These are phyloP conservation scores for Metschnikowia borealis DNA, from an alignment of 805 yeast genomes.

Conservation along the genomic window DNA sequence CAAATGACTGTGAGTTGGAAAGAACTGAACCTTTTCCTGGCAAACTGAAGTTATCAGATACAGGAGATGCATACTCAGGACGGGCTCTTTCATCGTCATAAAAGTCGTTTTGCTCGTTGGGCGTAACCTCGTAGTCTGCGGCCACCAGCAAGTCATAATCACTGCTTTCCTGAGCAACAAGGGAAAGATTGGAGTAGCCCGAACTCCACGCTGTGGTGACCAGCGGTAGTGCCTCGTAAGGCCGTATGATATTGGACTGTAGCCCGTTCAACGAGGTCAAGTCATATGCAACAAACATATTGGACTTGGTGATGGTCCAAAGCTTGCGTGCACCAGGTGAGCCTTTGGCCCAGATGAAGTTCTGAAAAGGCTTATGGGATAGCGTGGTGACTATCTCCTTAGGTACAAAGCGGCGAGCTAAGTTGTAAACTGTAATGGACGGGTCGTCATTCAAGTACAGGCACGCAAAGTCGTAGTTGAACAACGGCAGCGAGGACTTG, in stretches of 20 bases:
- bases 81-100: constrained; percentile 4
- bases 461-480: constrained; percentile 66
- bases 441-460: constrained; percentile 73
- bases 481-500: constrained; percentile 25
- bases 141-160: constrained; percentile 32
- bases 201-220: constrained; percentile 58
- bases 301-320: constrained; percentile 41
- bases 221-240: constrained; percentile 49
- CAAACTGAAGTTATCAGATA: constrained; percentile 1
- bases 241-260: constrained; percentile 25
- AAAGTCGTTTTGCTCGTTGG: neutral
- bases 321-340: constrained; percentile 21
- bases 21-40: constrained; percentile 2
- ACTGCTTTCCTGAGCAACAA: constrained; percentile 47
- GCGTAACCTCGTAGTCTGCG: neutral
- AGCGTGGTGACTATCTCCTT: constrained; percentile 56
- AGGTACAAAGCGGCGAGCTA: constrained; percentile 72
- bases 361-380: constrained; percentile 39
- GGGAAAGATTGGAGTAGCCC: constrained; percentile 45
- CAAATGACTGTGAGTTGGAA: constrained; percentile 1
- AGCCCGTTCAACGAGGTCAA: constrained; percentile 21
- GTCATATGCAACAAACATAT: constrained; percentile 34
- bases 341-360: constrained; percentile 40
- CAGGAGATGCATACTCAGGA: neutral
- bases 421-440: constrained; percentile 62